Evolutionary conservation across 768 basidiomycete species (phyloP).

Genomic region (Pisolithus microcarpus): DNA sequence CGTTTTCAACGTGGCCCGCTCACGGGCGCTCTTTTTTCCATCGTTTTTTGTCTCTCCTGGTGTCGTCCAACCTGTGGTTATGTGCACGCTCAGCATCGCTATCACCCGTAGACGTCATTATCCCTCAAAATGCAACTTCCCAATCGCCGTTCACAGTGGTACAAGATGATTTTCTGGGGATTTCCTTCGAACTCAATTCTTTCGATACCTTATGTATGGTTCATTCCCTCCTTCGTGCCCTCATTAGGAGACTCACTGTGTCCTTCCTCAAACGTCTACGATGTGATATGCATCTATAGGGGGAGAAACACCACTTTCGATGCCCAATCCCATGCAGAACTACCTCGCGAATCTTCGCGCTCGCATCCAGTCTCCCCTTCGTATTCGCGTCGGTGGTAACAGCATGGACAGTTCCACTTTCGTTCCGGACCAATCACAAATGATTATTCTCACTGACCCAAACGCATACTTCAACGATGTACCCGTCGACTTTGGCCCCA

Average conservation of each 20-base stretch:
- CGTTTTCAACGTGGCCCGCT: background rate
- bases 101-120: slow-evolving; percentile 17
- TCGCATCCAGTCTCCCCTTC: slow-evolving; percentile 28
- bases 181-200: slow-evolving; percentile 33
- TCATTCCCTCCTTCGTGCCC: background rate
- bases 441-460: slow-evolving; percentile 28
- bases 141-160: slow-evolving; percentile 19
- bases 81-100: background rate
- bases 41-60: background rate
- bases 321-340: slow-evolving; percentile 32
- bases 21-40: background rate
- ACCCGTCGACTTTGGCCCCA: slow-evolving; percentile 30
- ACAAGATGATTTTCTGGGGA: slow-evolving; percentile 33
- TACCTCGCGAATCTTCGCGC: slow-evolving; percentile 29
- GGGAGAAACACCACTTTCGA: slow-evolving; percentile 23
- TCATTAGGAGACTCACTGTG: too few species aligned
- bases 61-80: slow-evolving; percentile 1
- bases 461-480: slow-evolving; percentile 33
- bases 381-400: slow-evolving; percentile 35
- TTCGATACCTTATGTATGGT: slow-evolving; percentile 32
- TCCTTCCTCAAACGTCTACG: background rate
- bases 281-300: slow-evolving; percentile 13
- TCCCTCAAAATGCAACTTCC: slow-evolving; percentile 16
- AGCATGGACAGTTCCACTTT: slow-evolving; percentile 36
- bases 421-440: slow-evolving; percentile 17